Percentiles rank a stretch among this genome's conserved stretches.
phyloP scores from a whole-genome alignment of 768 basidiomycete species.

The Ramaria rubella region DNA sequence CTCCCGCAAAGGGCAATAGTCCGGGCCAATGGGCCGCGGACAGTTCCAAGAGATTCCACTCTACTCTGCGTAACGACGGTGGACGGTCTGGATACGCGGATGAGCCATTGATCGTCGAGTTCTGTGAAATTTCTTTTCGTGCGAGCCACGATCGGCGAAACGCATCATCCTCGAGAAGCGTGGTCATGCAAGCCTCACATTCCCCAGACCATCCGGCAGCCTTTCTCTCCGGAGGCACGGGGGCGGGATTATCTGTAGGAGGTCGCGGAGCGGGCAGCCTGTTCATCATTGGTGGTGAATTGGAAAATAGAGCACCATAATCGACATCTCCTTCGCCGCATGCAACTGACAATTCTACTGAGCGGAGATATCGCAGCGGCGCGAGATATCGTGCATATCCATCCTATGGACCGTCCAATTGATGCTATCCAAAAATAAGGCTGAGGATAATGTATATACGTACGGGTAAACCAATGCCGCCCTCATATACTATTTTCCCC shows the following conservation, averaged over 20 bases:
- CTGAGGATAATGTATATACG: not conserved
- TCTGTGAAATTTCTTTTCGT: not conserved
- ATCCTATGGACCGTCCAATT: not conserved
- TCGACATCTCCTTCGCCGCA: not conserved
- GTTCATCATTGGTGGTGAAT: not conserved
- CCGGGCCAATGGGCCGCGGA: not conserved
- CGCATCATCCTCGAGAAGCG: not conserved
- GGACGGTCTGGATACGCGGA: not conserved
- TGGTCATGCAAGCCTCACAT: constrained; percentile 1
- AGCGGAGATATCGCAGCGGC: not conserved
- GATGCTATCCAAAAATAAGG: not conserved
- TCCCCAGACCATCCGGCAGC: constrained; percentile 2
- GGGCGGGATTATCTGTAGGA: not conserved
- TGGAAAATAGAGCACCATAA: not conserved
- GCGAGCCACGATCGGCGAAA: not conserved
- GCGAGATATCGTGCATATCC: not conserved
- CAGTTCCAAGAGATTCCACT: constrained; percentile 7
- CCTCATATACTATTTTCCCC: not conserved
- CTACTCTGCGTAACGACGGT: constrained; percentile 5
- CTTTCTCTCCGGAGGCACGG: not conserved
- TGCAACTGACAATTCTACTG: not conserved
- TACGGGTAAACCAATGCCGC: constrained; percentile 3
- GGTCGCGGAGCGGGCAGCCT: not conserved
- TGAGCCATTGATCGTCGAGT: not conserved
- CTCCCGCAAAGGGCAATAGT: not conserved